Percentiles rank a stretch among this genome's conserved stretches.
These are phyloP conservation scores for Polytrichum formosum DNA, from an alignment of 225 moss, liverwort and hornwort genomes.

Conservation along the genomic window DNA sequence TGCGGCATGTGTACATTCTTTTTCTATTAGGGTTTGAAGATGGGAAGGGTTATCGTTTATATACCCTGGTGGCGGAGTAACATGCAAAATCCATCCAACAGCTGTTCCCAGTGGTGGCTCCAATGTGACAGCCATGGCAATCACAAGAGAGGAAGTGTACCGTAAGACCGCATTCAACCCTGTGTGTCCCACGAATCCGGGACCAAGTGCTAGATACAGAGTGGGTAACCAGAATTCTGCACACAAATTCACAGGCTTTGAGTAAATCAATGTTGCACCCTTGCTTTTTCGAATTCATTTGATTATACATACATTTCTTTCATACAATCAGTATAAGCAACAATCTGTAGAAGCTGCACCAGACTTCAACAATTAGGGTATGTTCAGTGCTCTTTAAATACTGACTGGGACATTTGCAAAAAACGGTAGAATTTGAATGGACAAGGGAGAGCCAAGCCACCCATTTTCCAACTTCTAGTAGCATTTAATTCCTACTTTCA, in stretches of 20 bases:
- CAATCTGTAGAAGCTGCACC: background rate
- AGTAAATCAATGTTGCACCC: background rate
- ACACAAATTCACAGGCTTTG: slow-evolving; percentile 19
- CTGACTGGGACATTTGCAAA: too few relatives aligned
- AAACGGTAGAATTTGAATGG: too few relatives aligned
- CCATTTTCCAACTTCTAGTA: too few relatives aligned
- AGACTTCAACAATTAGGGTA: too few relatives aligned
- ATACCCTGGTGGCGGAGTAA: slow-evolving; percentile 45
- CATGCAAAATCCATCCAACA: slow-evolving; percentile 45
- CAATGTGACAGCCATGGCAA: slow-evolving; percentile 65
- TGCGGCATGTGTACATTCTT: too few relatives aligned
- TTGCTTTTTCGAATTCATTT: background rate
- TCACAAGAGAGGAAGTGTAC: slow-evolving; percentile 53
- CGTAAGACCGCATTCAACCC: slow-evolving; percentile 58
- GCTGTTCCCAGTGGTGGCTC: slow-evolving; percentile 61
- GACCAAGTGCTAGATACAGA: slow-evolving; percentile 60
- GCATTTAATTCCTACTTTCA: too few relatives aligned
- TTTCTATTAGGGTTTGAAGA: too few relatives aligned
- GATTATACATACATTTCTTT: background rate
- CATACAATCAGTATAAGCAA: background rate
- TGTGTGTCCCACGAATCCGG: slow-evolving; percentile 69
- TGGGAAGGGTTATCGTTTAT: too few relatives aligned
- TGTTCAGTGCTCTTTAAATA: too few relatives aligned
- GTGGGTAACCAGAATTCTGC: slow-evolving; percentile 60
- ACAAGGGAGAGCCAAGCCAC: too few relatives aligned